A percentile compares a stretch with the other conserved stretches of the same genome.
phyloP scores from a whole-genome alignment of 1,284 basidiomycete genomes.

The Crocinoboletus sp. region DNA sequence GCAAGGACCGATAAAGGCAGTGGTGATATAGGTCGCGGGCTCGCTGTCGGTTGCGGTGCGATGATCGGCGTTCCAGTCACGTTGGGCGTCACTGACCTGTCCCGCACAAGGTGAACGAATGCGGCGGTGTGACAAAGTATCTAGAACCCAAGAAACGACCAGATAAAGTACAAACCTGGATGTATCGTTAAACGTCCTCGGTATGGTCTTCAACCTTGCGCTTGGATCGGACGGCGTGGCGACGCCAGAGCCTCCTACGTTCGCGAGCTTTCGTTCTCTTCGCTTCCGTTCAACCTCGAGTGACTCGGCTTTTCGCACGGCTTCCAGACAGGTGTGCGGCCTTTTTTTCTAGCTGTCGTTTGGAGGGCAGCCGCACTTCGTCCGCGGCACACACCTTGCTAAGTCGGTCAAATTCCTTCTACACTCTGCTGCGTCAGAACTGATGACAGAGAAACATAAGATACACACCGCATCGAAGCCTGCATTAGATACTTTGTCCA shows the following conservation, averaged over 20 bases:
- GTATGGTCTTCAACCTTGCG: constrained; percentile 56
- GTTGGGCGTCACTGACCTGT: constrained; percentile 51
- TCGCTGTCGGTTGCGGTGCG: constrained; percentile 19
- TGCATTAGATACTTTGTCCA: constrained; percentile 82
- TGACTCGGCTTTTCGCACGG: constrained; percentile 72
- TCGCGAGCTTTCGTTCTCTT: constrained; percentile 56
- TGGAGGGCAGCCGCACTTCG: constrained; percentile 60
- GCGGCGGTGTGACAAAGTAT: constrained; percentile 2
- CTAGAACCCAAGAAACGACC: constrained; percentile 13
- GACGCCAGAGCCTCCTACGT: constrained; percentile 39
- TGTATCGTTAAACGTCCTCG: constrained; percentile 45
- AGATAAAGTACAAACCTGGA: constrained; percentile 44
- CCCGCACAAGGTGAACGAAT: constrained; percentile 8
- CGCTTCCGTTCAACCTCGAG: constrained; percentile 61
- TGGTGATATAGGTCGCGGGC: constrained; percentile 40
- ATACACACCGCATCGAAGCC: constrained; percentile 53
- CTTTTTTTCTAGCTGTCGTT: constrained; percentile 63
- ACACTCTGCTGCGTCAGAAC: constrained; percentile 13
- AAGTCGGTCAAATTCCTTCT: constrained; percentile 77
- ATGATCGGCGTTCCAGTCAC: constrained; percentile 29
- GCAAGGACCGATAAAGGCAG: constrained; percentile 33
- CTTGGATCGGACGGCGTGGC: constrained; percentile 53
- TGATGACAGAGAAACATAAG: background rate
- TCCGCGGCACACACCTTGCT: constrained; percentile 46
- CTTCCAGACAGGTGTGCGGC: constrained; percentile 65